These are phyloP conservation scores for Geotrichum carabidarum DNA, from an alignment of 1,139 yeast species.

Conservation along the genomic window DNA sequence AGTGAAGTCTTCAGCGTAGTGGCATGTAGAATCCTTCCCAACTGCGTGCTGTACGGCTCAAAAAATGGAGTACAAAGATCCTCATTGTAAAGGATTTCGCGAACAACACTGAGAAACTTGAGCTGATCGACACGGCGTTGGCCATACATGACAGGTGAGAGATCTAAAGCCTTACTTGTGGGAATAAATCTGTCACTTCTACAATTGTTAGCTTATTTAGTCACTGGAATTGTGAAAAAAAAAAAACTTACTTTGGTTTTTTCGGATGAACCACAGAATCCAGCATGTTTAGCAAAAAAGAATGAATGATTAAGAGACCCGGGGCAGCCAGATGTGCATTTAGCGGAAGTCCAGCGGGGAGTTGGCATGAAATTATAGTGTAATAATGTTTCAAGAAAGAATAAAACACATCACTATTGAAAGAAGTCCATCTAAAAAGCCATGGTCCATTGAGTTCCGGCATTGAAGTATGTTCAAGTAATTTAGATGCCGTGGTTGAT, in stretches of 20 bases:
- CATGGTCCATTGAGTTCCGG: slow-evolving; percentile 56
- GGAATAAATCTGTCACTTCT: slow-evolving; percentile 8
- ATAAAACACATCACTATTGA: slow-evolving; percentile 54
- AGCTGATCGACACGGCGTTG: slow-evolving; percentile 36
- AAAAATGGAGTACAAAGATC: slow-evolving; percentile 33
- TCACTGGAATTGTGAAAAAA: slow-evolving; percentile 10
- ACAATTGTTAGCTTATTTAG: slow-evolving; percentile 16
- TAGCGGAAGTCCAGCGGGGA: slow-evolving; percentile 28
- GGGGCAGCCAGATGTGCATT: slow-evolving; percentile 36
- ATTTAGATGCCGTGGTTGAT: slow-evolving; percentile 11
- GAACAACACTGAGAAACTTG: slow-evolving; percentile 32
- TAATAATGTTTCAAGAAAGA: slow-evolving; percentile 71
- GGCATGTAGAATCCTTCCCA: slow-evolving; percentile 38
- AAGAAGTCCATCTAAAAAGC: slow-evolving; percentile 60
- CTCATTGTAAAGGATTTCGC: slow-evolving; percentile 39
- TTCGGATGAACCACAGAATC: slow-evolving; percentile 32
- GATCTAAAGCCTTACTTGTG: slow-evolving; percentile 9
- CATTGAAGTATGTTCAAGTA: slow-evolving; percentile 1
- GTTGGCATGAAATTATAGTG: slow-evolving; percentile 30
- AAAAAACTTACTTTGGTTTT: slow-evolving; percentile 18
- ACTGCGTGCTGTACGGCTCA: slow-evolving; percentile 32
- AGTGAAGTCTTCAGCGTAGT: slow-evolving; percentile 37
- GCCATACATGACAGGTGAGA: slow-evolving; percentile 23
- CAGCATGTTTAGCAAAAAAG: slow-evolving; percentile 33
- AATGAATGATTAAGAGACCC: slow-evolving; percentile 36